Base-by-base conservation (phyloP, 495 filamentous ascomycete species). In the Hypoxylon intermedium region DNA sequence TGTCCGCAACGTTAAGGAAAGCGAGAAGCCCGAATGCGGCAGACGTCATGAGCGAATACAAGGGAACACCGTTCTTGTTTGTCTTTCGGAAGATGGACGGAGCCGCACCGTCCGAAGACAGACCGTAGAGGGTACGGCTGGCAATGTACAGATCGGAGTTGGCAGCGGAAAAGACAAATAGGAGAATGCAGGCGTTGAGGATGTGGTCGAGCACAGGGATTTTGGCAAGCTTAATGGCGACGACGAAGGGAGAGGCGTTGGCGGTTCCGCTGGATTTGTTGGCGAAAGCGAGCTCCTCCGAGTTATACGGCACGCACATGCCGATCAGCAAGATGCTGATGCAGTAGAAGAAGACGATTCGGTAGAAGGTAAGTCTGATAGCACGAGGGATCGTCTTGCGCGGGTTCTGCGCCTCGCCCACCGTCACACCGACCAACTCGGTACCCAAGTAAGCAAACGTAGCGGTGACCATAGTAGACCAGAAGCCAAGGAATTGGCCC, bases 391-490 rank as follows among this genome's bases (percentile, higher is more conserved):
- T 84, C 38, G 87, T 89, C 73, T 85, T 86, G 69, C 87, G 85
- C 6, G 89, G 89, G 70, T 93, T 89, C 51, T 89, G 84, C 3
- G 89, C 89, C 77, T 93, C 90, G 58, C 86, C 88, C 1, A 89
- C 90, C 2, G 90, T 89, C 20, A 93, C 81, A 24, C 84, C 92
- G 48, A 97, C 87, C 34, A 94, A 77, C 74, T 97, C 92, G 1
- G 91, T 94, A 43, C 92, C 90, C 26, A 91, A 81, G 67, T 90
- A 94, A 24, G 90, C 89, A 58, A 95, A 95, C 4, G 87, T 89
- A 5, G 91, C 89, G 23, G 84, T 87, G 48, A 92, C 85, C 63
- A 94, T 80, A 12, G 86, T 86, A 5, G 86, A 82, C 89, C 90
- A 95, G 73, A 93, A 86, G 6, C 81, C 88, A 31, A 90, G 77